Conservation (phyloP, 2,329 filamentous ascomycete genomes). For the Pseudopithomyces chartarum region DNA sequence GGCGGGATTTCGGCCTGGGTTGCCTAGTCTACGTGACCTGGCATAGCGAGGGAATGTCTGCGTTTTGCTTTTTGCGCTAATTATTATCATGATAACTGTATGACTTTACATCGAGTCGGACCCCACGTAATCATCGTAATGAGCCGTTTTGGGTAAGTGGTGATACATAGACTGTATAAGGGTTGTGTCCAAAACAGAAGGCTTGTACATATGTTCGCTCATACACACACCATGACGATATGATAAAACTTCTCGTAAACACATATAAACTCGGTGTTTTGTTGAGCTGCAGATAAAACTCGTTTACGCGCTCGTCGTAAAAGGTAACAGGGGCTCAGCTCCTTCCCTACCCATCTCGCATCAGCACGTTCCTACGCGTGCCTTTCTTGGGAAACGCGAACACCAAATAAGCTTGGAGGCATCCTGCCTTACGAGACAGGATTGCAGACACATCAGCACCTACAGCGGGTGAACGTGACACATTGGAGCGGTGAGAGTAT, state of each 20-base stretch:
- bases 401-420: not conserved
- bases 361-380: not conserved
- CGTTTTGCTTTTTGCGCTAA: not conserved
- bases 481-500: too few species aligned
- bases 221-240: not conserved
- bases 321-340: not conserved
- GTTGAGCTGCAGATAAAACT: not conserved
- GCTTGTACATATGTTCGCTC: not conserved
- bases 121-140: not conserved
- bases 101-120: not conserved
- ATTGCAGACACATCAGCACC: not conserved
- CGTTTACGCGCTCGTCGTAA: not conserved
- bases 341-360: not conserved
- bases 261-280: too few species aligned
- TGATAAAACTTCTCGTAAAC: too few species aligned
- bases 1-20: not conserved
- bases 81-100: not conserved
- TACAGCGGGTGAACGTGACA: not conserved
- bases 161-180: not conserved
- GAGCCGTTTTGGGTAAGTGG: not conserved
- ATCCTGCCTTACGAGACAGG: not conserved
- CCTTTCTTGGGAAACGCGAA: not conserved
- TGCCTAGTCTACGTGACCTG: not conserved
- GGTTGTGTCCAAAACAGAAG: not conserved
- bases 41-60: not conserved